Base-by-base conservation (phyloP, 306 rosid species). In the Luffa aegyptiaca region DNA sequence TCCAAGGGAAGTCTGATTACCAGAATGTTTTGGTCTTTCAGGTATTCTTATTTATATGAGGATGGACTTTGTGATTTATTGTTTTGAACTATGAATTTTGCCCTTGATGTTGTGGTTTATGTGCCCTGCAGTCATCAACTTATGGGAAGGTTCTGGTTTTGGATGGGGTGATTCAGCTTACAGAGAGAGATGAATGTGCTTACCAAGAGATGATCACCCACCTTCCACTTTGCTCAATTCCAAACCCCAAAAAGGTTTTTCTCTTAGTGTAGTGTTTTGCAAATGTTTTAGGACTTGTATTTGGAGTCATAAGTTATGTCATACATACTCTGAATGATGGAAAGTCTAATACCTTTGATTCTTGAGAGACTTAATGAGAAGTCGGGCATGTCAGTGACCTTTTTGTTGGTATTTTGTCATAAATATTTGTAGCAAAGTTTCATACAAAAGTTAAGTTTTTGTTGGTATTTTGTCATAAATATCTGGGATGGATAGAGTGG, bases 191-290 rank as follows among this genome's bases (percentile, higher is more conserved):
- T 84, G 99, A 96, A 86, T 96, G 99, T 80, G 97, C 99, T 72
- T 96, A 96, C 88, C 99, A 96, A 85, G 99, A 96, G 87, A 96
- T 96, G 99, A 96, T 96, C 79, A 82, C 93, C 18, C 98, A 96
- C 84, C 97, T 96, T 84, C 96, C 99, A 56, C 92, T 96, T 45
- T 91, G 99, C 90, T 96, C 99, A 56, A 96, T 96, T 83, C 87
- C 92, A 80, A 88, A 88, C 82, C 98, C 99, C 51, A 88, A 84
- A 84, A 96, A 93, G 99, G 99, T 93, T 12, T 37, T 41, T 31
- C 26, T 63, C 10, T 45, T 10, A 21, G 7, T 21, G 39, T 31
- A 33, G n/a, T 61, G 6, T 41, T 65, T 42, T 71, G 35, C 16
- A 31, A 33, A 11, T 17, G 10, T 48, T 48, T 44, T 35, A 18